These are phyloP conservation scores for Diaporthe aspalathi DNA, from an alignment of 2,329 filamentous ascomycete genomes.

Conservation along the genomic window DNA sequence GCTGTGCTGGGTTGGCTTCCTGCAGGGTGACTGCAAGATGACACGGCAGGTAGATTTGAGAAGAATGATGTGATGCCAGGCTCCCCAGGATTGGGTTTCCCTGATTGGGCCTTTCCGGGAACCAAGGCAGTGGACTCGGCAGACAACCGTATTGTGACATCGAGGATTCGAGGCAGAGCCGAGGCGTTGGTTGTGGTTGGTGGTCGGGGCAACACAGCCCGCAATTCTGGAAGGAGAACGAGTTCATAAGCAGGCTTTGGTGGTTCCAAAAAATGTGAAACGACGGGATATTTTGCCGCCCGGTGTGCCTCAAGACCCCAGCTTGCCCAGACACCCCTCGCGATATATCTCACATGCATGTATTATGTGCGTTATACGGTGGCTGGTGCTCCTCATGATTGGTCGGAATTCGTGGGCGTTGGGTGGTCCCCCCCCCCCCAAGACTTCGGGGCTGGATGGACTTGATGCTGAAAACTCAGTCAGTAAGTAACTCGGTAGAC, in stretches of 20 bases:
- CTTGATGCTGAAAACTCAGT: neutral
- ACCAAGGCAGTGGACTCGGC: neutral
- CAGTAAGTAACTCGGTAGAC: neutral
- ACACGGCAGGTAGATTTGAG: slow-evolving; percentile 17
- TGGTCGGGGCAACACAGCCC: slow-evolving; percentile 25
- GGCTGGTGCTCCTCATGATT: neutral
- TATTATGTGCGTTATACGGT: slow-evolving; percentile 2
- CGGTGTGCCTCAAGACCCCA: neutral
- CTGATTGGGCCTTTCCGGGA: slow-evolving; percentile 3
- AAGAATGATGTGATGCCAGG: slow-evolving; percentile 25
- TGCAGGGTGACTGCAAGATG: slow-evolving; percentile 29
- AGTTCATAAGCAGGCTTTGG: slow-evolving; percentile 1
- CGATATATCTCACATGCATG: slow-evolving; percentile 9
- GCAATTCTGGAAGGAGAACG: slow-evolving; percentile 4
- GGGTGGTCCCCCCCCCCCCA: neutral
- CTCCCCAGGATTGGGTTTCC: neutral
- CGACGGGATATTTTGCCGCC: slow-evolving; percentile 25
- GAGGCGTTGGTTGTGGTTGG: slow-evolving; percentile 22
- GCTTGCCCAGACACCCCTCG: slow-evolving; percentile 3
- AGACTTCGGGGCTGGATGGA: neutral
- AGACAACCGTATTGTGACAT: slow-evolving; percentile 4
- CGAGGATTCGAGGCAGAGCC: neutral
- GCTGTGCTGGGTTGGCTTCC: slow-evolving; percentile 1
- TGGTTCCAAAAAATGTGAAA: slow-evolving; percentile 16
- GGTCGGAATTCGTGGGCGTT: neutral